These are phyloP conservation scores for Pinus albicaulis DNA, from an alignment of 75 land plant genomes.

Conservation along the genomic window DNA sequence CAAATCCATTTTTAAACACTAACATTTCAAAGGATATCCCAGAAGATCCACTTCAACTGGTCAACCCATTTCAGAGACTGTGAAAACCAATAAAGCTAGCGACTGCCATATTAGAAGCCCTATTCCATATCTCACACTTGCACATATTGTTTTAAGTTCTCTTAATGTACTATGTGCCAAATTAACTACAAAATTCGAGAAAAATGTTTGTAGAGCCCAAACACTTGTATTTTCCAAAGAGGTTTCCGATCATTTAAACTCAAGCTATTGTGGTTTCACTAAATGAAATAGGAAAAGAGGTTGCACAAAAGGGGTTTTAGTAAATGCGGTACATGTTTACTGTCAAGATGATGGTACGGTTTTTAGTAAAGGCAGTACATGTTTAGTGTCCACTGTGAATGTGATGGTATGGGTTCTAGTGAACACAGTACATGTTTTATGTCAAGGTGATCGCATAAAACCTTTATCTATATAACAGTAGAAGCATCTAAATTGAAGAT, in stretches of 20 bases:
- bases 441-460: background rate
- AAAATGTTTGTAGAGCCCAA: background rate
- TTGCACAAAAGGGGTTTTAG: slow-evolving; percentile 1
- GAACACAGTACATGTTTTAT: background rate
- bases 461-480: background rate
- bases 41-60: background rate
- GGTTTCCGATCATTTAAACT: background rate
- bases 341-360: background rate
- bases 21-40: background rate
- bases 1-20: background rate
- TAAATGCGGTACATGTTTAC: background rate
- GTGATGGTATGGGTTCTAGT: background rate
- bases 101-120: background rate
- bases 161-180: background rate
- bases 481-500: background rate
- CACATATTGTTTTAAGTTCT: background rate
- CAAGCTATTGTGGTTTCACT: background rate
- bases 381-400: background rate
- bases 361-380: slow-evolving; percentile 2
- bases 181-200: background rate
- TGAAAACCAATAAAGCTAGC: background rate
- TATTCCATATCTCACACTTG: background rate
- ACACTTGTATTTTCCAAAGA: background rate
- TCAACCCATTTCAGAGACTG: background rate
- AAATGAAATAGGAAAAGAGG: background rate